Conservation (phyloP, 495 filamentous ascomycete genomes). For the Neurospora sp. region DNA sequence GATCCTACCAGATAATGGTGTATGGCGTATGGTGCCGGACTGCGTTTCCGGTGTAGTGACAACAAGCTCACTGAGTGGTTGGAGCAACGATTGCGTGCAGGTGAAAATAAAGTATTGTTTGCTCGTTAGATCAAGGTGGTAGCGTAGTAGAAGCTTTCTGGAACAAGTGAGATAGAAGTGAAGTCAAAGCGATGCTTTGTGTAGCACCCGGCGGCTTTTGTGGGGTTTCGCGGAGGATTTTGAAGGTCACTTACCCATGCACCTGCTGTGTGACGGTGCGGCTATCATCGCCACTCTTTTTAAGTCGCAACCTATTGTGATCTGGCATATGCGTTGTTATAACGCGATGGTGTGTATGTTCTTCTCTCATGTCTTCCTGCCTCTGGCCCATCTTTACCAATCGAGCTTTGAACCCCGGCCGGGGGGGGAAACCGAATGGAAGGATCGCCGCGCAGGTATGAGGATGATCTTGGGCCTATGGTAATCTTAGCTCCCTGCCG, state of each 20-base stretch:
- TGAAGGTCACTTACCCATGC: background rate
- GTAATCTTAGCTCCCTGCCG: background rate
- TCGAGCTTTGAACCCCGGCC: background rate
- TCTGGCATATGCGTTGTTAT: background rate
- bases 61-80: background rate
- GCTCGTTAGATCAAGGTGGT: background rate
- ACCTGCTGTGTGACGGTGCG: background rate
- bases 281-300: background rate
- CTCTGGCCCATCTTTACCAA: background rate
- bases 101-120: background rate
- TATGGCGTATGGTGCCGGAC: background rate
- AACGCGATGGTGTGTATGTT: background rate
- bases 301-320: background rate
- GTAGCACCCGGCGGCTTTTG: background rate
- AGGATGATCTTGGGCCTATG: background rate
- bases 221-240: background rate
- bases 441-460: background rate
- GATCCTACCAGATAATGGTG: background rate
- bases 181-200: background rate
- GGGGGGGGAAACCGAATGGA: background rate
- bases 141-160: background rate
- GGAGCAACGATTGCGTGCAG: background rate
- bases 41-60: background rate
- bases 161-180: background rate
- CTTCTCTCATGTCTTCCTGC: background rate